Conservation (phyloP, 2,329 filamentous ascomycete species). For the Cladobotryum protrusum region DNA sequence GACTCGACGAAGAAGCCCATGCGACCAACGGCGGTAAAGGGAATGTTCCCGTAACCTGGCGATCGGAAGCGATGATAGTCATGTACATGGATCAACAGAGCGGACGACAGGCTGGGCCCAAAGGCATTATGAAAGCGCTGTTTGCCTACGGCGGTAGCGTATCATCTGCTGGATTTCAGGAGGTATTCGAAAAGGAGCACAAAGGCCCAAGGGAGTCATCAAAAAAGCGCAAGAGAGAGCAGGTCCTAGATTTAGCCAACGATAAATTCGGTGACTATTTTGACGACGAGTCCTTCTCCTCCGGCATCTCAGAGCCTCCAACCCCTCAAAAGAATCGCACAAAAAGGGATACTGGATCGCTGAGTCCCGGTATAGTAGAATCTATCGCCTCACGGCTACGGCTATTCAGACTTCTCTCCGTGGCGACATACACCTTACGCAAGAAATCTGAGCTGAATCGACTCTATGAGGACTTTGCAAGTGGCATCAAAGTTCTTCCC, state of each 20-base stretch:
- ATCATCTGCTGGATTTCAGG: slow-evolving; percentile 49
- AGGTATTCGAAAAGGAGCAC: slow-evolving; percentile 62
- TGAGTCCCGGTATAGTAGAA: slow-evolving; percentile 35
- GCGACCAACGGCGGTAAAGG: slow-evolving; percentile 17
- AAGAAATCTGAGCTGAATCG: slow-evolving; percentile 38
- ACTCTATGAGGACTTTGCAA: slow-evolving; percentile 54
- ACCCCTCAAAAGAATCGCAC: slow-evolving; percentile 35
- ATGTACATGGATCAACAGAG: slow-evolving; percentile 48
- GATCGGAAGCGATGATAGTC: slow-evolving; percentile 53
- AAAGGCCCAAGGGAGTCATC: slow-evolving; percentile 32
- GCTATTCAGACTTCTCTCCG: slow-evolving; percentile 51
- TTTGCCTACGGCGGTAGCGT: slow-evolving; percentile 58
- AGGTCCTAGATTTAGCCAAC: slow-evolving; percentile 51
- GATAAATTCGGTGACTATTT: slow-evolving; percentile 55
- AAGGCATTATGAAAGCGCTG: slow-evolving; percentile 58
- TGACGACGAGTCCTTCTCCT: slow-evolving; percentile 49
- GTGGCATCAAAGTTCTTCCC: slow-evolving; percentile 52
- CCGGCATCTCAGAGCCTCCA: slow-evolving; percentile 40
- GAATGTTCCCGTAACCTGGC: slow-evolving; percentile 22
- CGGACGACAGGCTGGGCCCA: slow-evolving; percentile 40
- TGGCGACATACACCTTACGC: slow-evolving; percentile 41
- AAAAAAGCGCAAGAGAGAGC: slow-evolving; percentile 45
- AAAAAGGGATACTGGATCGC: slow-evolving; percentile 16
- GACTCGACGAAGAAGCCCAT: slow-evolving; percentile 36
- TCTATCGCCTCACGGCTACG: slow-evolving; percentile 57